These are phyloP conservation scores for Penicillium atrosanguineum DNA, from an alignment of 495 filamentous ascomycete genomes.

Conservation along the genomic window DNA sequence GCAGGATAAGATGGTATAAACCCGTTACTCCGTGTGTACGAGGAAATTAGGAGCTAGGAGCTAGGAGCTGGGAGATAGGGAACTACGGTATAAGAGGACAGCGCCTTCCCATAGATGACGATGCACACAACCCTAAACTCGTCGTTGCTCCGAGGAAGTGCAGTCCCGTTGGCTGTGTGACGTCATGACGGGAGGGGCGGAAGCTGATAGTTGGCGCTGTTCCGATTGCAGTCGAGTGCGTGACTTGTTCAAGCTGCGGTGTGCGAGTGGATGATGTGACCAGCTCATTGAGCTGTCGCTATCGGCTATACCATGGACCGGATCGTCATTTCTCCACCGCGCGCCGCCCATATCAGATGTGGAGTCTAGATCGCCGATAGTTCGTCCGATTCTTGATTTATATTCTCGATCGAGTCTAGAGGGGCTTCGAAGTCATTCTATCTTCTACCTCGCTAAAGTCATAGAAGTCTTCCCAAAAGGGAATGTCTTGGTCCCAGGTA, in stretches of 20 bases:
- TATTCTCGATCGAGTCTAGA: background rate
- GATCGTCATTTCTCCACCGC: constrained; percentile 1
- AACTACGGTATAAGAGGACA: background rate
- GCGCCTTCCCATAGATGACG: constrained; percentile 29
- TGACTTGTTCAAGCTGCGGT: constrained; percentile 2
- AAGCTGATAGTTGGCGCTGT: constrained; percentile 13
- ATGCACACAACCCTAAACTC: constrained; percentile 20
- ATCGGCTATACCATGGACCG: background rate
- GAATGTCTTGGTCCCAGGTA: background rate
- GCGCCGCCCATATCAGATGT: background rate
- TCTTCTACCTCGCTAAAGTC: background rate
- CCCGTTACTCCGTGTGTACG: background rate
- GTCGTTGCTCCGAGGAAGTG: constrained; percentile 13
- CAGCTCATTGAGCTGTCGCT: background rate
- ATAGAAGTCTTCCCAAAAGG: background rate
- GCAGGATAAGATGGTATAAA: constrained; percentile 1
- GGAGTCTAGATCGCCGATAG: background rate
- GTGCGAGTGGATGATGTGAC: background rate
- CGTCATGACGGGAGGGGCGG: constrained; percentile 29
- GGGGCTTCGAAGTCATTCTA: background rate
- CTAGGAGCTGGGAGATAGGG: background rate
- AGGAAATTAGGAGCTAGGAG: background rate
- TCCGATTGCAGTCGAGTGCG: constrained; percentile 19
- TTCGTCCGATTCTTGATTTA: background rate
- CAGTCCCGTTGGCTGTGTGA: constrained; percentile 22